These are phyloP conservation scores for Dentipellis sp. DNA, from an alignment of 768 basidiomycete species.

Conservation along the genomic window DNA sequence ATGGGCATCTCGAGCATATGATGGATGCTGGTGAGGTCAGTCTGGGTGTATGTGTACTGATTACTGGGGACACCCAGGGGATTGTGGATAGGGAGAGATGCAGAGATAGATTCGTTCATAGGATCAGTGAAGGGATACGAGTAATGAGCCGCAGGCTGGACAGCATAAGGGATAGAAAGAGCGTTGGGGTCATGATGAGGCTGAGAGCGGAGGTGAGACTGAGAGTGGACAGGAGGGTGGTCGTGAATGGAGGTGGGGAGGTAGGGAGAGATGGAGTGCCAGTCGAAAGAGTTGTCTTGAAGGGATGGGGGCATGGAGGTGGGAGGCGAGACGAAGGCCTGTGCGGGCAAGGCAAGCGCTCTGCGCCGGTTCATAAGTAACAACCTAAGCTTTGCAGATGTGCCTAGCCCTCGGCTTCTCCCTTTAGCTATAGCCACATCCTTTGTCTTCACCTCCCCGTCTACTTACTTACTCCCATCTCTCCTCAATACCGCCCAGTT, in stretches of 20 bases:
- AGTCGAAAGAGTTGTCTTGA: background rate
- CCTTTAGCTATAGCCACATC: background rate
- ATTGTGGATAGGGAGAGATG: background rate
- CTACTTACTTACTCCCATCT: too few relatives aligned
- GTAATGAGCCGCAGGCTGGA: background rate
- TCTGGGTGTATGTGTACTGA: background rate
- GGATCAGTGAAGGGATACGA: background rate
- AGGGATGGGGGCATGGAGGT: background rate
- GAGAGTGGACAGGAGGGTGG: background rate
- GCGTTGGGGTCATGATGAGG: background rate
- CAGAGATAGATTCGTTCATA: background rate
- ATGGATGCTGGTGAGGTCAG: constrained; percentile 4
- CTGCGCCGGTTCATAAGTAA: background rate
- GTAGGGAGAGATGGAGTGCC: background rate
- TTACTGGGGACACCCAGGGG: background rate
- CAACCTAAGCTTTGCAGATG: background rate
- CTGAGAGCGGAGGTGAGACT: background rate
- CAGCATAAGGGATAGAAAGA: background rate
- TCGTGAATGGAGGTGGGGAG: background rate
- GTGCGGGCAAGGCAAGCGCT: background rate
- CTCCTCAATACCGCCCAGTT: too few relatives aligned
- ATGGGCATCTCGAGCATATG: constrained; percentile 7
- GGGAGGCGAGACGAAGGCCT: background rate
- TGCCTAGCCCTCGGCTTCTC: background rate
- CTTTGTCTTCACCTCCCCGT: background rate